Evolutionary conservation across 2,329 filamentous ascomycete species (phyloP), one percentile per base, ranked within the genome.

Genomic region (Elsinoe fawcettii): DNA sequence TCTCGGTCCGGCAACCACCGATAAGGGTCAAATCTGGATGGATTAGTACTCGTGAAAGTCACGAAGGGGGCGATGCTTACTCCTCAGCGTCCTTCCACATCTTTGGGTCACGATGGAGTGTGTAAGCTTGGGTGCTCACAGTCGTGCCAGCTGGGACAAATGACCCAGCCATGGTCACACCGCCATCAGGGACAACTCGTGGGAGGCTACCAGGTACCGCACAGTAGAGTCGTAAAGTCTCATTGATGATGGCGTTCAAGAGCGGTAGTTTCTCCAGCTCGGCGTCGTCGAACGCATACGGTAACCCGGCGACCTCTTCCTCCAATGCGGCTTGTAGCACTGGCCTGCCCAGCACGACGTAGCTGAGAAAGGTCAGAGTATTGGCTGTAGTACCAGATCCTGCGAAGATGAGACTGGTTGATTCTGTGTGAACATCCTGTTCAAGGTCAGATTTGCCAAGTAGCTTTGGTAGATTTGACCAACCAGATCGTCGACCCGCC

Each of bases 171-270:
- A 74, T 60, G 1, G 55, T 64, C n/a, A 61, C 62, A 7, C 71
- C 71, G 23, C 66, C 66, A 14, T 62, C 56, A 2, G 72, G 71
- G 2, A 60, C 54, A 3, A 63, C 60, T 8, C 54, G 22, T n/a
- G 62, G 60, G 0, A 57, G 34, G 5, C 59, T 61, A 3, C 56
- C 56, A 1, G 64, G 63, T 6, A 63, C 60, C 12, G 62, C 57
- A 9, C 58, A 60, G 46, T 61, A 63, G 16, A 64, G 55, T 1
- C 63, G 59, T 2, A 66, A 57, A 5, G 59, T 46, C 37, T 57
- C 75, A 61, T 75, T 74, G 66, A 73, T 75, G 60, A 77, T 72
- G 16, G 69, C 74, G 60, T 76, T 75, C 11, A 77, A 70, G 59
- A 73, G 71, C 1, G 74, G 74, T 22, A 77, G 67, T 14, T 63